phyloP scores from a whole-genome alignment of 768 basidiomycete genomes.

The Gymnopilus junonius region DNA sequence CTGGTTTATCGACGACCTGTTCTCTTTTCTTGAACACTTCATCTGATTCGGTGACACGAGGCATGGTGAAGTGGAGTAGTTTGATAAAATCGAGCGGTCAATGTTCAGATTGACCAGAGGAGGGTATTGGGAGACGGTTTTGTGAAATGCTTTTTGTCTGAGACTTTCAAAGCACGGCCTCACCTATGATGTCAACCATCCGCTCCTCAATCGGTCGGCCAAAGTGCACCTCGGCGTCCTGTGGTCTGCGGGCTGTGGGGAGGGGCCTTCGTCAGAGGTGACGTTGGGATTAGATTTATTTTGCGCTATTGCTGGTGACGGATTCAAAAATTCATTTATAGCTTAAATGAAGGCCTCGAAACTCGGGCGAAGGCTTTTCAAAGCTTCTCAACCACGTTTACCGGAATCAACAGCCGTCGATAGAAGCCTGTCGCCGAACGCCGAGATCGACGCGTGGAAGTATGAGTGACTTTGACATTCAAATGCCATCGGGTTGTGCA shows the following conservation, averaged over 20 bases:
- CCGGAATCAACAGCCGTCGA: neutral
- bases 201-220: neutral
- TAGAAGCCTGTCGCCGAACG: too few relatives aligned
- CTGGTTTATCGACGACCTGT: constrained; percentile 21
- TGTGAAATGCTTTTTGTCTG: neutral
- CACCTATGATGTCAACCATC: neutral
- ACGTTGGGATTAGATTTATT: too few relatives aligned
- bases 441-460: neutral
- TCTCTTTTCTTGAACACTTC: constrained; percentile 27
- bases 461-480: neutral
- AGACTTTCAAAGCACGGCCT: neutral
- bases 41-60: constrained; percentile 22
- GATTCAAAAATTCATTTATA: too few relatives aligned
- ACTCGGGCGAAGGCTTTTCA: too few relatives aligned
- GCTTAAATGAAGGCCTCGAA: too few relatives aligned
- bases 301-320: too few relatives aligned
- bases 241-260: too few relatives aligned
- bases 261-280: neutral
- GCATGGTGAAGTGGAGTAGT: constrained; percentile 17
- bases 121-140: neutral
- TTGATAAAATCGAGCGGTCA: neutral
- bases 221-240: neutral
- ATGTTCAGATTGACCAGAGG: too few relatives aligned
- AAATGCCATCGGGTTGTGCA: neutral
- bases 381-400: neutral